Percentiles rank a stretch among this genome's conserved stretches.
phyloP scores from a whole-genome alignment of 371 early-diverging fungal genomes.

The Saksenaea oblongispora region DNA sequence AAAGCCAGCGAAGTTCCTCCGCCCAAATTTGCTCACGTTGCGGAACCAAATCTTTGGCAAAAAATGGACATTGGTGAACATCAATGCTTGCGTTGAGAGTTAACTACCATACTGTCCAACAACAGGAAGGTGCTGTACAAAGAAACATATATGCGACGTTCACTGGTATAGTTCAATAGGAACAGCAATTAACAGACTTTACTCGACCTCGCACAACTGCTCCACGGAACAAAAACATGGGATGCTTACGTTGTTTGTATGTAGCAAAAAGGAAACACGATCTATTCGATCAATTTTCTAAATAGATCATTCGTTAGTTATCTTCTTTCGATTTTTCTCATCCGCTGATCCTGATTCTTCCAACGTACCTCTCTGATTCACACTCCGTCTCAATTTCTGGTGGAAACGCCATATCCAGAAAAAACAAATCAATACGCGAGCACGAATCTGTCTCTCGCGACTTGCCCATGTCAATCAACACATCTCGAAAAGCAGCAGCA shows the following conservation, averaged over 20 bases:
- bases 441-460: background rate
- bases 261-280: no score
- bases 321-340: no score
- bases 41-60: background rate
- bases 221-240: background rate
- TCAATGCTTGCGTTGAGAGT: background rate
- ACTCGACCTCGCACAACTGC: background rate
- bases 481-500: constrained; percentile 19
- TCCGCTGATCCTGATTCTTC: no score
- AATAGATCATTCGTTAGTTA: no score
- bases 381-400: no score
- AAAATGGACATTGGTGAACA: background rate
- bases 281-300: no score
- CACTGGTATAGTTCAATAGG: background rate
- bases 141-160: background rate
- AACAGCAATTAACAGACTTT: background rate
- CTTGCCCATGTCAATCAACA: background rate
- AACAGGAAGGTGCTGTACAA: background rate
- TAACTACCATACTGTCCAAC: constrained; percentile 2
- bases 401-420: no score
- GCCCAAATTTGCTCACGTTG: background rate
- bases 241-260: background rate
- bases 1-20: background rate
- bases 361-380: no score
- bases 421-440: background rate